phyloP scores from a whole-genome alignment of 1,284 basidiomycete genomes.

The Ganoderma sinense region DNA sequence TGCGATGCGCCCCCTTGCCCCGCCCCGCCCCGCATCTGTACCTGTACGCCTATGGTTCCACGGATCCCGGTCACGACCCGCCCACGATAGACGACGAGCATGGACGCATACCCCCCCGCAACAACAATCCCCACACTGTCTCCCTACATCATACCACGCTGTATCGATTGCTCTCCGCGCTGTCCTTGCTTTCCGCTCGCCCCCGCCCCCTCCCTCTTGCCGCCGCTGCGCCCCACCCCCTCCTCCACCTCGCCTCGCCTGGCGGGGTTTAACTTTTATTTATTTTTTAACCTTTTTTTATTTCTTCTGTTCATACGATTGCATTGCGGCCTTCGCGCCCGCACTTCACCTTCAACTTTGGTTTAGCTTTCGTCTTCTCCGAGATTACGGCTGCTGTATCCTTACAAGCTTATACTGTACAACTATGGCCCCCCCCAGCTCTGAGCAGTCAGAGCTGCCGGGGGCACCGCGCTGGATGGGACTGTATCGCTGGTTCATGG shows the following conservation, averaged over 20 bases:
- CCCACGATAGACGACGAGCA: constrained; percentile 24
- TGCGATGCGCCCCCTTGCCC: not conserved
- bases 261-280: not conserved
- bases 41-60: not conserved
- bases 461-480: not conserved
- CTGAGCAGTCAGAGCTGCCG: not conserved
- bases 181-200: constrained; percentile 8
- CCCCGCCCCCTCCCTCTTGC: not conserved
- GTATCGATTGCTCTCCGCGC: constrained; percentile 22
- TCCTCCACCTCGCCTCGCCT: not conserved
- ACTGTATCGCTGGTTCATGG: constrained; percentile 3
- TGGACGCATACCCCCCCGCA: constrained; percentile 22
- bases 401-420: constrained; percentile 4
- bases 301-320: constrained; percentile 24
- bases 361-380: not conserved
- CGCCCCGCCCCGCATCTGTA: not conserved
- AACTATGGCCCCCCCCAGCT: not conserved
- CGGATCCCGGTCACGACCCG: constrained; percentile 9
- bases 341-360: not conserved
- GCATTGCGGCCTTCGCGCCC: not conserved
- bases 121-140: constrained; percentile 8
- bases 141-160: constrained; percentile 24
- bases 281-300: constrained; percentile 6
- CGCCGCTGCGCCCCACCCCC: too few relatives aligned
- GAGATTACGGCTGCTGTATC: not conserved